Percentiles rank a stretch among this genome's conserved stretches.
Conservation (phyloP, 805 yeast genomes). For the Metschnikowia koreensis region DNA sequence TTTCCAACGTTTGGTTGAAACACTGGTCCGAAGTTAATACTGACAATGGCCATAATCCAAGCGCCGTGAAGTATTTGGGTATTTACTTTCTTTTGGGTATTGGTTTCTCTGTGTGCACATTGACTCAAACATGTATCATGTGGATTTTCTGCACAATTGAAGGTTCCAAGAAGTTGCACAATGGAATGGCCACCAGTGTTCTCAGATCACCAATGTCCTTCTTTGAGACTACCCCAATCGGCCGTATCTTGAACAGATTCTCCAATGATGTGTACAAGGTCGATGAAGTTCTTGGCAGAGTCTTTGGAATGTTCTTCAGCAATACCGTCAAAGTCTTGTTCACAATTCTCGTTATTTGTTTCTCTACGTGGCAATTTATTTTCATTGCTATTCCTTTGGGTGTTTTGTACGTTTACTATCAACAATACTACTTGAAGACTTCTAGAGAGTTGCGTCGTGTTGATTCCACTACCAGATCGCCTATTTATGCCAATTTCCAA, state of each 20-base stretch:
- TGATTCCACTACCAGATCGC: conserved; percentile 77
- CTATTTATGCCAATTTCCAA: conserved; percentile 81
- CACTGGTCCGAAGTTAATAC: conserved; percentile 95
- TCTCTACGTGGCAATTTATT: conserved; percentile 84
- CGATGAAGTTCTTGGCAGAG: conserved; percentile 74
- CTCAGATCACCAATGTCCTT: conserved; percentile 92
- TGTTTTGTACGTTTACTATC: conserved; percentile 65
- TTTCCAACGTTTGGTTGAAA: conserved; percentile 87
- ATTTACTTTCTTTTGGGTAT: conserved; percentile 76
- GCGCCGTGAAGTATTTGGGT: conserved; percentile 67
- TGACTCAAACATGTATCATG: conserved; percentile 64
- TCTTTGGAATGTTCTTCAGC: conserved; percentile 64
- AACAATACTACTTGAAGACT: conserved; percentile 70
- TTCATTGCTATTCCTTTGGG: conserved; percentile 70
- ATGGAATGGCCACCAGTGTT: conserved; percentile 66
- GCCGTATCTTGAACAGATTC: conserved; percentile 86
- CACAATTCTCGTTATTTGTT: conserved; percentile 75
- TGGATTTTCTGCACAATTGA: conserved; percentile 82
- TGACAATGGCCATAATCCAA: conserved; percentile 64
- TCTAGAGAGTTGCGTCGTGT: conserved; percentile 82
- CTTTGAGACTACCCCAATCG: conserved; percentile 94
- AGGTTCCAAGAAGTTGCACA: conserved; percentile 76
- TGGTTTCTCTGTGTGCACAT: conserved; percentile 55
- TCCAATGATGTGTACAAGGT: conserved; percentile 88
- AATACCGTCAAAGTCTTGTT: conserved; percentile 64